A percentile compares a stretch with the other conserved stretches of the same genome.
Evolutionary conservation across 2,329 filamentous ascomycete species (phyloP).

Genomic region (Penicillium brevicompactum): DNA sequence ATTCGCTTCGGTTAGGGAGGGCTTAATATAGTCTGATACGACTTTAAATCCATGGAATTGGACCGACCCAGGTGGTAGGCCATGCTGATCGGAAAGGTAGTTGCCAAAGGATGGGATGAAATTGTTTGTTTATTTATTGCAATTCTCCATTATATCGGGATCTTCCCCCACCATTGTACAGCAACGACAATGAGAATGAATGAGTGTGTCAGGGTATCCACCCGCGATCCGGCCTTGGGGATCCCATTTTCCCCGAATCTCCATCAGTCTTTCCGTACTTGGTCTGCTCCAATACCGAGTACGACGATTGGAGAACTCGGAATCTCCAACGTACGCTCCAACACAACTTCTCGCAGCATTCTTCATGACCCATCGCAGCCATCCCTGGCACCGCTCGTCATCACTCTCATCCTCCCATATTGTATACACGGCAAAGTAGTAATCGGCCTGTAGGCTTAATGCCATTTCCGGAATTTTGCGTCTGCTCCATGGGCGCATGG

Average conservation of each 20-base stretch:
- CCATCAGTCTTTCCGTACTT: constrained; percentile 46
- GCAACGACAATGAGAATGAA: not conserved
- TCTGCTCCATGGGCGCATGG: constrained; percentile 53
- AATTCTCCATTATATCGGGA: no score
- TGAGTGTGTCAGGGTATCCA: not conserved
- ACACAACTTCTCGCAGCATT: constrained; percentile 28
- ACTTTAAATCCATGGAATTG: no score
- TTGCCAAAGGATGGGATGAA: no score
- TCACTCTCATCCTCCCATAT: constrained; percentile 53
- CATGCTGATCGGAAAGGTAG: no score
- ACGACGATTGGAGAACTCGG: constrained; percentile 53
- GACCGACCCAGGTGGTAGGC: no score
- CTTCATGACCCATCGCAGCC: constrained; percentile 48
- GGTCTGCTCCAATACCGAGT: constrained; percentile 51
- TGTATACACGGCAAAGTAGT: constrained; percentile 59
- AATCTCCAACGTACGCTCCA: constrained; percentile 59
- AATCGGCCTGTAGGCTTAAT: constrained; percentile 57
- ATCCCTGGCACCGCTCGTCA: constrained; percentile 47
- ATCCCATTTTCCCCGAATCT: constrained; percentile 34
- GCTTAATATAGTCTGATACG: no score
- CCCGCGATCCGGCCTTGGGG: constrained; percentile 18
- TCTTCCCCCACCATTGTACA: no score
- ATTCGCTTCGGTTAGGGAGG: no score
- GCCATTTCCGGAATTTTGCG: constrained; percentile 54
- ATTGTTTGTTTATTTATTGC: no score